A percentile compares a stretch with the other conserved stretches of the same genome.
Conservation (phyloP, 805 yeast genomes). For the Kuraishia piskuri region DNA sequence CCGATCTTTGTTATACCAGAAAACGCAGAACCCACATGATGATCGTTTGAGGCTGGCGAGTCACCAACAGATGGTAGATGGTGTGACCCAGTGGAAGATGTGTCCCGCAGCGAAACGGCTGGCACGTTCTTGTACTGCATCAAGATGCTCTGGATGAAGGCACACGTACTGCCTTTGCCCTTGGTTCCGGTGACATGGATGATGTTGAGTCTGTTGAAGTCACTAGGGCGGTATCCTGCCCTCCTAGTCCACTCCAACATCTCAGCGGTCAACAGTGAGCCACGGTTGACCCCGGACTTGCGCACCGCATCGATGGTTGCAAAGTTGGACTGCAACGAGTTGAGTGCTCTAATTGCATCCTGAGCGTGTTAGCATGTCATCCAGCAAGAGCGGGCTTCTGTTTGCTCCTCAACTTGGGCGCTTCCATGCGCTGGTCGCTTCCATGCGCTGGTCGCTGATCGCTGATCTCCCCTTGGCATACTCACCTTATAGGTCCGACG, state of each 20-base stretch:
- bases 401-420: no score
- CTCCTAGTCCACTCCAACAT: constrained; percentile 76
- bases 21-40: not conserved
- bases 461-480: not conserved
- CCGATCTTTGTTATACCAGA: constrained; percentile 57
- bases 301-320: constrained; percentile 81
- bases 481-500: constrained; percentile 19
- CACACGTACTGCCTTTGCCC: constrained; percentile 98
- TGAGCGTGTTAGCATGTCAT: constrained; percentile 14
- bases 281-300: constrained; percentile 56
- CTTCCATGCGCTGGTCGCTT: no score
- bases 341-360: constrained; percentile 82
- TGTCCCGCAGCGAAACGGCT: not conserved
- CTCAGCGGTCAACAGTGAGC: constrained; percentile 69
- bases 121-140: constrained; percentile 40
- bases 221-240: constrained; percentile 56
- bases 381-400: no score
- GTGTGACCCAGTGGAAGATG: not conserved
- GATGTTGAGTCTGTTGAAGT: constrained; percentile 66
- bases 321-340: constrained; percentile 84
- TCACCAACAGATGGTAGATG: not conserved
- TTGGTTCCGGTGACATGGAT: constrained; percentile 96
- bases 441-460: no score
- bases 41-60: constrained; percentile 1
- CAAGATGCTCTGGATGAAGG: constrained; percentile 79